Evolutionary conservation across 345 rosid species (phyloP), one percentile per base, ranked within the genome.

Genomic region (Dimocarpus longan): DNA sequence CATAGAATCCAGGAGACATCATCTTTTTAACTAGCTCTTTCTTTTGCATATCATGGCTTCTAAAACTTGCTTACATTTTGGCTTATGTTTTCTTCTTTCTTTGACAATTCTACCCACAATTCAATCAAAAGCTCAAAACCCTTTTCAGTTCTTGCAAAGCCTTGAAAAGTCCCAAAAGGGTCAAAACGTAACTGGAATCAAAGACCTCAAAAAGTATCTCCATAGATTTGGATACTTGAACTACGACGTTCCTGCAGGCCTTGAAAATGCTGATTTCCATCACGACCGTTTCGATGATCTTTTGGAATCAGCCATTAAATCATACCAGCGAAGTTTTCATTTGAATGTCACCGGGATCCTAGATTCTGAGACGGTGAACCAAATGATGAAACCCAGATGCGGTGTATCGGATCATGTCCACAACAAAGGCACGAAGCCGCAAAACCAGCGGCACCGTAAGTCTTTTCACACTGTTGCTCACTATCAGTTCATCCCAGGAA

Each of bases 381-480:
- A 76, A 16, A 66, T 82, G 82, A 75, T 39, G 76, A 82, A 37
- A 22, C 82, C 85, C 1, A 66, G 85, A 59, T 82, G 85, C 5
- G 85, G 85, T 10, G 46, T 79, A 10, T 57, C 82, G 1, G 81
- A 79, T 65, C 8, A 15, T 66, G 46, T 66, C 21, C 37, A 37
- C 16, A 10, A 19, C 66, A 69, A 65, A 0, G 84, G 86, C 10
- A 80, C 83, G 74, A 37, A 64, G 57, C 16, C 44, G 24, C 56
- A n/a, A 63, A 15, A 0, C 26, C 69, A 67, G 50, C 84, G 84
- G 59, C 62, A 66, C 15, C 66, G 68, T 66, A 52, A 54, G 80
- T 69, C 42, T 24, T 5, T 69, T 11, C 63, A 78, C 26, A 52
- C 16, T 24, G 40, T 74, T 21, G 74, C 74, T 16, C 52, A 46